phyloP scores from a whole-genome alignment of 2,329 filamentous ascomycete species.

The Cytospora piceae region DNA sequence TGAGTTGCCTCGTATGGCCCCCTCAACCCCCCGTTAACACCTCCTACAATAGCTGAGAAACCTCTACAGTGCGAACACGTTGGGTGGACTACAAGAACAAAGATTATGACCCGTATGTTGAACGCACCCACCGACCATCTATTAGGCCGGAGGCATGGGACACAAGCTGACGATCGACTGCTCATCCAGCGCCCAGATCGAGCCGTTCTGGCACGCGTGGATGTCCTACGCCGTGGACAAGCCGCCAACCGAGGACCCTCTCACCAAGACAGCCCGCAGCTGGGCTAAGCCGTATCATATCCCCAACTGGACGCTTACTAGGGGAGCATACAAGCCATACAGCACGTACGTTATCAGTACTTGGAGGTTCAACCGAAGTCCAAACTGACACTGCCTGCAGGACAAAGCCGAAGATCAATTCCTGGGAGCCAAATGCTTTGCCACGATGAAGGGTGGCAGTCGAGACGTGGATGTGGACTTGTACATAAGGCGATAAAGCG shows the following conservation, averaged over 20 bases:
- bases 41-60: neutral
- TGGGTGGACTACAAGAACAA: constrained; percentile 97
- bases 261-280: constrained; percentile 67
- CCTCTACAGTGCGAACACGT: constrained; percentile 76
- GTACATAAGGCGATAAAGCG: constrained; percentile 32
- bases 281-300: constrained; percentile 78
- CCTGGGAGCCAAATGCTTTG: constrained; percentile 40
- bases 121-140: constrained; percentile 30
- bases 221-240: constrained; percentile 92
- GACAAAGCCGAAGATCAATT: constrained; percentile 42
- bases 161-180: constrained; percentile 27
- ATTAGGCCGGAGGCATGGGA: neutral
- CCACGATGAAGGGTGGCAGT: constrained; percentile 20
- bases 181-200: constrained; percentile 70
- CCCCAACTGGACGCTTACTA: constrained; percentile 74
- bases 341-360: constrained; percentile 74
- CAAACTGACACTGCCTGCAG: constrained; percentile 29
- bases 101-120: constrained; percentile 74
- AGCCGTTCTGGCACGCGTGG: constrained; percentile 98
- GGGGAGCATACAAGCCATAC: constrained; percentile 88
- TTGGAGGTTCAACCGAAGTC: rapidly evolving
- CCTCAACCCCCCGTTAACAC: neutral
- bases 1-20: constrained; percentile 78
- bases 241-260: constrained; percentile 75
- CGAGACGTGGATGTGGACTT: constrained; percentile 5